Evolutionary conservation across 768 basidiomycete genomes (phyloP), one percentile per base, ranked within the genome.

Genomic region (Suillus discolor): DNA sequence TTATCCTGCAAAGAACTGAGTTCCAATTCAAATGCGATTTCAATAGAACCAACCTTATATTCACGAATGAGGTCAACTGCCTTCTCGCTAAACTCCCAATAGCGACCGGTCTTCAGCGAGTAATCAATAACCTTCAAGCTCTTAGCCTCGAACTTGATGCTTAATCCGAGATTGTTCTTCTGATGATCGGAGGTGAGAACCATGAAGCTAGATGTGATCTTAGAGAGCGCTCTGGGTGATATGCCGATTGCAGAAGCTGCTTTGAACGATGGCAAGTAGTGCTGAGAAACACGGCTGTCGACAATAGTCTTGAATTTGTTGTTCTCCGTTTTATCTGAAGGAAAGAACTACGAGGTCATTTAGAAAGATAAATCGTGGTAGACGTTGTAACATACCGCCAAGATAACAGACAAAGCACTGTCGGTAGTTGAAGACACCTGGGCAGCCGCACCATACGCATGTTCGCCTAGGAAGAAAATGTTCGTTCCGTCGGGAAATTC

Each of bases 111-210:
- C 78, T 97, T 96, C 67, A 87, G 84, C 8, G 95, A 91, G 77
- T 97, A 98, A 67, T 93, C 92, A 54, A 97, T 83, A 1, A 99
- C 97, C 78, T 99, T 99, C 71, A 95, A 76, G 12, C 89, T 86
- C 78, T 97, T 99, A 15, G 88, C 92, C 73, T 99, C 97, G 68
- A 97, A 99, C 76, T 99, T 99, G 70, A 99, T 85, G 74, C 93
- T 94, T 49, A 99, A 84, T 3, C 97, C 97, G 38, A 99, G 79
- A 74, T 99, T 99, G 63, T 84, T 86, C 80, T 97, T 98, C 65
- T 86, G 83, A 11, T 85, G 85, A 71, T 94, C 94, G 0, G 85
- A 80, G 0, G 86, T 86, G 64, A 94, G 76, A 49, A 98, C 93
- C 88, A 98, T 89, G 73, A 98, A 89, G 73, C 93, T 97, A 13